Percentiles rank a stretch among this genome's conserved stretches.
Evolutionary conservation across 345 rosid species (phyloP).

Genomic region (Populus nigra): DNA sequence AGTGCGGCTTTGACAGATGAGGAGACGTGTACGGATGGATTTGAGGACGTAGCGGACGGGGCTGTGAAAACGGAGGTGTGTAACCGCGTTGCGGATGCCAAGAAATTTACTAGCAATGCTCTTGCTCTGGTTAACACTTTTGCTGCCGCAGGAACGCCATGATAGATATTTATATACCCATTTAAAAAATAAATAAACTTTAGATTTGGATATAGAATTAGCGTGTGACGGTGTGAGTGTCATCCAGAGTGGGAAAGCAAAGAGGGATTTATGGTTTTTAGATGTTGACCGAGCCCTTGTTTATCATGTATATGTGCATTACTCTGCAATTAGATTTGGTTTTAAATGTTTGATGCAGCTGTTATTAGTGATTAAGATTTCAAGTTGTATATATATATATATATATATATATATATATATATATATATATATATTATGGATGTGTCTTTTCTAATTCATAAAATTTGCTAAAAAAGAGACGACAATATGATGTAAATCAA

Average conservation of each 20-base stretch:
- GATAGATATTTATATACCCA: neutral
- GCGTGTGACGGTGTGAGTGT: neutral
- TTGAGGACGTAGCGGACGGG: slow-evolving; percentile 41
- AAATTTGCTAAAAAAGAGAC: too few relatives aligned
- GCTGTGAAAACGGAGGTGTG: slow-evolving; percentile 37
- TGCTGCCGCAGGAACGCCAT: slow-evolving; percentile 45
- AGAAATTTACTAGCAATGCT: slow-evolving; percentile 80
- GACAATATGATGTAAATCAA: too few relatives aligned
- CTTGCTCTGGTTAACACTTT: slow-evolving; percentile 63
- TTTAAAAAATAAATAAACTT: neutral
- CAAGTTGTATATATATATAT: too few relatives aligned
- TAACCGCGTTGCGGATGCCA: slow-evolving; percentile 41
- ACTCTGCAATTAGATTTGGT: neutral
- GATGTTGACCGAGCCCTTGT: neutral
- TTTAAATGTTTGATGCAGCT: neutral
- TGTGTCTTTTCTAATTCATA: too few relatives aligned
- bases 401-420: too few relatives aligned
- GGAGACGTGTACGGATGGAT: slow-evolving; percentile 92
- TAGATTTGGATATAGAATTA: neutral
- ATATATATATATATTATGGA: too few relatives aligned
- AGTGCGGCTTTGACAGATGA: slow-evolving; percentile 90
- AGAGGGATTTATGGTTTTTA: neutral
- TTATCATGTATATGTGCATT: neutral
- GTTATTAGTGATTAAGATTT: too few relatives aligned
- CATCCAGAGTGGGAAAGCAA: neutral